These are phyloP conservation scores for Salvia miltiorrhiza DNA, from an alignment of 257 asterid genomes.

Conservation along the genomic window DNA sequence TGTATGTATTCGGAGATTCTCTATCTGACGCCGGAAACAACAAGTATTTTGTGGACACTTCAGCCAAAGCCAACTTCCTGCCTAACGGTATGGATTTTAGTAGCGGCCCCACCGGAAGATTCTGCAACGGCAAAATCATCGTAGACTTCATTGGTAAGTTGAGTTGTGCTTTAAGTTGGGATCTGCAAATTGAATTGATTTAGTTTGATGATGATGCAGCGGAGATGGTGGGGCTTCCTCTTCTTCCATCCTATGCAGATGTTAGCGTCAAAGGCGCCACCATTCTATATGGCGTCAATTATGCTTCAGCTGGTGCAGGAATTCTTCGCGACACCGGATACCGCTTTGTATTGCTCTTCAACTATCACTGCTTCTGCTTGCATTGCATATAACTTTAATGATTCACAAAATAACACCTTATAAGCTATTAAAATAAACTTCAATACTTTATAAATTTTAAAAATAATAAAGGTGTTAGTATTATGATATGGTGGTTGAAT, in stretches of 20 bases:
- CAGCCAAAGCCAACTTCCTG: slow-evolving; percentile 14
- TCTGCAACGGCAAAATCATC: slow-evolving; percentile 17
- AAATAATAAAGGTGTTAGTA: too few species aligned
- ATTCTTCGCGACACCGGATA: slow-evolving; percentile 33
- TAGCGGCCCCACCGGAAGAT: slow-evolving; percentile 26
- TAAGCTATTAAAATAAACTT: too few species aligned
- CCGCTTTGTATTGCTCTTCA: slow-evolving; percentile 9
- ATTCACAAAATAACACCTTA: too few species aligned
- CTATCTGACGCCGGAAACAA: slow-evolving; percentile 23
- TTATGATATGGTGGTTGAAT: too few species aligned
- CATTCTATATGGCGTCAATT: slow-evolving; percentile 31
- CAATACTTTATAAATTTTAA: too few species aligned
- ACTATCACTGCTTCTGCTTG: too few species aligned
- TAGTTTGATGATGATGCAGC: too few species aligned
- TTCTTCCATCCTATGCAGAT: slow-evolving; percentile 26
- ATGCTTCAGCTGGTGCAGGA: slow-evolving; percentile 41
- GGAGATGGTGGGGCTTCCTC: slow-evolving; percentile 25
- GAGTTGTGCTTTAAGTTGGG: too few species aligned
- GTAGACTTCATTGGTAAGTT: slow-evolving; percentile 15
- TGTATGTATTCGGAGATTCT: slow-evolving; percentile 30
- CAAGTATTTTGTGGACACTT: neutral
- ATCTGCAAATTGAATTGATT: too few species aligned
- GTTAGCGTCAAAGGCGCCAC: neutral
- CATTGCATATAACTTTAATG: too few species aligned
- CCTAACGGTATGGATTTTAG: slow-evolving; percentile 29